phyloP scores from a whole-genome alignment of 331 rosid genomes.

The Quercus phellos region DNA sequence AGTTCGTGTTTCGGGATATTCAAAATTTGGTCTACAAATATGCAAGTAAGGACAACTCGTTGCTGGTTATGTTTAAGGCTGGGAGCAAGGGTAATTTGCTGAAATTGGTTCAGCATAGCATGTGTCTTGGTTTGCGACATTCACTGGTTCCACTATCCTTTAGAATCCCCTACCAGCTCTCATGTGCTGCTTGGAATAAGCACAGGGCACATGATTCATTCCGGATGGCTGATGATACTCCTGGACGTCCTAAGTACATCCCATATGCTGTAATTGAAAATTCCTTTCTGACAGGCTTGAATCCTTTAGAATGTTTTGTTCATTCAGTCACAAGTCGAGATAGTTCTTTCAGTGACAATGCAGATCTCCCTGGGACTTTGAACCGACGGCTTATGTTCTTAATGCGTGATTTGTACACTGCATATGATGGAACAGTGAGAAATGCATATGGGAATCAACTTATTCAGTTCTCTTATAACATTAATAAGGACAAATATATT shows the following conservation, averaged over 20 bases:
- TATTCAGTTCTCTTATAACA: slow-evolving; percentile 60
- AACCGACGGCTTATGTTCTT: slow-evolving; percentile 76
- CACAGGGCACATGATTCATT: slow-evolving; percentile 37
- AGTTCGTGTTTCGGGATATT: slow-evolving; percentile 65
- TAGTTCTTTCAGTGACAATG: slow-evolving; percentile 85
- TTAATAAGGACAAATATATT: slow-evolving; percentile 24
- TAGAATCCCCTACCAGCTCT: slow-evolving; percentile 59
- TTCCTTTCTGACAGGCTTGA: slow-evolving; percentile 82
- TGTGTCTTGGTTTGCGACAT: slow-evolving; percentile 95
- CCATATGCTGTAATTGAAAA: slow-evolving; percentile 78
- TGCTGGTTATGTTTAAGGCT: slow-evolving; percentile 75
- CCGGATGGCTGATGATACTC: slow-evolving; percentile 33
- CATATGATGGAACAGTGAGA: slow-evolving; percentile 94
- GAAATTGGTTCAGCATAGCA: slow-evolving; percentile 76
- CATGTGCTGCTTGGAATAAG: slow-evolving; percentile 82
- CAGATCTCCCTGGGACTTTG: slow-evolving; percentile 93
- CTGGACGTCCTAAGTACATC: slow-evolving; percentile 43
- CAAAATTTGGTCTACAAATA: slow-evolving; percentile 65
- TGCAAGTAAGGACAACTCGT: slow-evolving; percentile 52
- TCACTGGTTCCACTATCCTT: slow-evolving; percentile 74
- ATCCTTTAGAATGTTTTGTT: slow-evolving; percentile 88
- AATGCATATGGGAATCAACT: slow-evolving; percentile 77
- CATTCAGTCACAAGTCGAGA: slow-evolving; percentile 89
- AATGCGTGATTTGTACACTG: slow-evolving; percentile 74
- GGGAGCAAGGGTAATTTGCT: slow-evolving; percentile 95